Percentiles rank a stretch among this genome's conserved stretches.
These are phyloP conservation scores for Osmanthus fragrans DNA, from an alignment of 257 asterid species.

Conservation along the genomic window DNA sequence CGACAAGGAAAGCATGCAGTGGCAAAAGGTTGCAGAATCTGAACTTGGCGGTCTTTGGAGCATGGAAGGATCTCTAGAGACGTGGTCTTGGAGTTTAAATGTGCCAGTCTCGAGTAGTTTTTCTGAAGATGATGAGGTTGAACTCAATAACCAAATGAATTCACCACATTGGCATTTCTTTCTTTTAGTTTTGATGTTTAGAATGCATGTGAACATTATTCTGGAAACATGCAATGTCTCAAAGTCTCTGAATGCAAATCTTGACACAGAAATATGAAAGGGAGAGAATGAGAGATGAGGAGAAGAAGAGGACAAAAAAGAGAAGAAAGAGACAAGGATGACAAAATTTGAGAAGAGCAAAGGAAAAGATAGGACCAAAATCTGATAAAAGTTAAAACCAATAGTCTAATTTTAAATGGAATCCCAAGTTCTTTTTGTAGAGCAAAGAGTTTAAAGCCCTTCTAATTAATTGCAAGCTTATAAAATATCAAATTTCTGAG, in stretches of 20 bases:
- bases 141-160: conserved; percentile 22
- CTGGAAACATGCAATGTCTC: conserved; percentile 1
- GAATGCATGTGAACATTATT: background rate
- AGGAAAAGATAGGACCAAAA: background rate
- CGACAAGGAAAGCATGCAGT: conserved; percentile 76
- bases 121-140: conserved; percentile 92
- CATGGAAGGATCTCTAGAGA: conserved; percentile 97
- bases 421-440: background rate
- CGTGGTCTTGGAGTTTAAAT: conserved; percentile 99
- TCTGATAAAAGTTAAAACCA: background rate
- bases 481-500: no score
- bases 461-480: background rate
- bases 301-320: background rate
- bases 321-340: background rate
- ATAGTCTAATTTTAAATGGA: background rate
- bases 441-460: background rate
- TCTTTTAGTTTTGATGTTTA: background rate
- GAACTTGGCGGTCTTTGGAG: conserved; percentile 87
- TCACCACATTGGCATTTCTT: conserved; percentile 8
- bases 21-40: conserved; percentile 90
- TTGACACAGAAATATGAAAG: background rate
- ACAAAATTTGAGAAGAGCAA: background rate
- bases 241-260: background rate
- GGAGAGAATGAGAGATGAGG: background rate
- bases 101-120: conserved; percentile 94